These are phyloP conservation scores for Chlamydomonas reinhardtii DNA, from an alignment of 163 green algal species.

Conservation along the genomic window DNA sequence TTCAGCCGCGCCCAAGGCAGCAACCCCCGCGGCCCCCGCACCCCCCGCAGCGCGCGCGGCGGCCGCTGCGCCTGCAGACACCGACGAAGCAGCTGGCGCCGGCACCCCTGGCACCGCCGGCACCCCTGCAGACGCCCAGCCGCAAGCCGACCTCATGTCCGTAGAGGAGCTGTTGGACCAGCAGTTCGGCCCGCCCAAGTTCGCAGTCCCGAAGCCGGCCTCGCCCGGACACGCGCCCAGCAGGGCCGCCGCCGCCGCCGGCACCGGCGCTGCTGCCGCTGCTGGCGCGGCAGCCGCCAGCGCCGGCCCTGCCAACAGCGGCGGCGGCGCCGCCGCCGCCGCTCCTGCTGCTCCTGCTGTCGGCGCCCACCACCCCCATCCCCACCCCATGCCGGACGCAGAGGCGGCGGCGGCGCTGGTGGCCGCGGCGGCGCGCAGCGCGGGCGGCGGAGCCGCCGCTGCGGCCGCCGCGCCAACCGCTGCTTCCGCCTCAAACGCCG, in stretches of 20 bases:
- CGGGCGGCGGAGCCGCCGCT: neutral
- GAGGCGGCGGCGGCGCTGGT: neutral
- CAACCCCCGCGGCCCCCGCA: too few species aligned
- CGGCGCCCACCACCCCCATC: too few species aligned
- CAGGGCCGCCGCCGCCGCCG: too few species aligned
- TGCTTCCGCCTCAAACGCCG: too few species aligned
- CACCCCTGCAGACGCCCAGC: too few species aligned
- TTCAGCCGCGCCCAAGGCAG: too few species aligned
- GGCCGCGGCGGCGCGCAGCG: neutral
- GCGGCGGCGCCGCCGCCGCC: neutral
- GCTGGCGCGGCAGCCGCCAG: too few species aligned
- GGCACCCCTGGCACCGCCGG: neutral
- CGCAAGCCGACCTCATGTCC: neutral
- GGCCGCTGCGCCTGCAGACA: too few species aligned
- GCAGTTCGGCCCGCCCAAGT: constrained; percentile 56
- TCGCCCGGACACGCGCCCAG: neutral
- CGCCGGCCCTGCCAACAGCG: neutral
- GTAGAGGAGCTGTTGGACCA: constrained; percentile 38
- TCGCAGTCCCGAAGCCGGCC: constrained; percentile 47
- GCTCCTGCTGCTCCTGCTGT: neutral
- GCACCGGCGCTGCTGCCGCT: neutral
- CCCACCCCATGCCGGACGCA: neutral
- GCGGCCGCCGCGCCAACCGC: too few species aligned
- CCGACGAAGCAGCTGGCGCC: neutral
- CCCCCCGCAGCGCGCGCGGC: too few species aligned